Base-by-base conservation (phyloP, 2,329 filamentous ascomycete species). In the Xylariaceae sp. region DNA sequence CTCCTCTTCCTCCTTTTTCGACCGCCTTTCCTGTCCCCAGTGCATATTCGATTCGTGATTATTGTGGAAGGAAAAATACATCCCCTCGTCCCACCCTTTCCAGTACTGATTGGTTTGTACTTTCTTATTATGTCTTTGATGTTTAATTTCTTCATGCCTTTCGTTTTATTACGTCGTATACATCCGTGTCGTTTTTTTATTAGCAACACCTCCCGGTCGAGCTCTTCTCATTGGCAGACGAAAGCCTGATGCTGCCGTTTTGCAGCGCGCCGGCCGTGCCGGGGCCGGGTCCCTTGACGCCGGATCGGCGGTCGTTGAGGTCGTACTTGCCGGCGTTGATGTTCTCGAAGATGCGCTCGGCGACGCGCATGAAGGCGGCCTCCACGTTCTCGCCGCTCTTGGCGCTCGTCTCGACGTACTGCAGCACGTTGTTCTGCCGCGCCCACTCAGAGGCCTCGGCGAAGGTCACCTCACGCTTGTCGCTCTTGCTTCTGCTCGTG, bases 321-420 rank as follows among this genome's bases (percentile, higher is more conserved):
- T 98, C 89, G 61, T 97, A 97, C 60, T 81, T 87, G 9, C 92
- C 92, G 2, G 87, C 87, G 68, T 96, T 88, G 47, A 98, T 96
- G 57, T 97, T 97, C 61, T 90, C 81, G 60, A 94, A 94, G 68
- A 98, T 97, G 62, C 89, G 75, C 69, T 96, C 88, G 14, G 92
- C 88, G 11, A 97, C 89, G 57, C 92, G 81, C 59, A 94, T 75
- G 57, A 98, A 98, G 2, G 92, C 92, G 51, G 81, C 77, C 63
- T 98, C 92, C 24, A 98, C 92, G 35, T 88, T 88, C 59, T 94
- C 88, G 36, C 92, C 92, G 46, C 83, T 94, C 71, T 97, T 98
- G 34, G 92, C 92, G 50, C 83, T 89, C 27, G 92, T 98, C 69
- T 98, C 92, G 47, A 97, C 88, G 60, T 97, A 97, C 59, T 89